Conservation (phyloP, 2,329 filamentous ascomycete genomes). For the Neurospora sp. region DNA sequence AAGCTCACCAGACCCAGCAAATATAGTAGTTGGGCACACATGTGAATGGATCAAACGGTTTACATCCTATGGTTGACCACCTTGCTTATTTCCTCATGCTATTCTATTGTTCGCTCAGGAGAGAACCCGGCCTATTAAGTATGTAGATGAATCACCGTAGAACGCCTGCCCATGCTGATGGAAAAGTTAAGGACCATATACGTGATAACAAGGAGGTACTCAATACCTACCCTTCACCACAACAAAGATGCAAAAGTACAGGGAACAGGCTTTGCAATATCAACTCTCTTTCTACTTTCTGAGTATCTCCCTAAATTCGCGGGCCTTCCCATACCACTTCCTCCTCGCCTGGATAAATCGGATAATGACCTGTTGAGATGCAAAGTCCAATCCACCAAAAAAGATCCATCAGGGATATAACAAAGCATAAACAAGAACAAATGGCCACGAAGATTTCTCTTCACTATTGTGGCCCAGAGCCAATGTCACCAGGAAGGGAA, state of each 20-base stretch:
- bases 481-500: neutral
- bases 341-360: neutral
- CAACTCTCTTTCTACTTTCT: neutral
- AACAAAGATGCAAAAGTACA: neutral
- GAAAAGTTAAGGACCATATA: neutral
- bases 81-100: neutral
- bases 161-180: neutral
- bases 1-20: neutral
- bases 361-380: neutral
- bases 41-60: neutral
- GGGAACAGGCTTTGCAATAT: neutral
- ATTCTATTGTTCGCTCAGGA: neutral
- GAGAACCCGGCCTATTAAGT: neutral
- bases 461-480: neutral
- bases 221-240: neutral
- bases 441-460: constrained; percentile 4
- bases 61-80: neutral
- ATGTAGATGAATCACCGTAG: neutral
- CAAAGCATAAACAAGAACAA: constrained; percentile 4
- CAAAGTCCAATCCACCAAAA: neutral
- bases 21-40: neutral
- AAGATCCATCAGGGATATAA: neutral
- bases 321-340: neutral
- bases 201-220: neutral
- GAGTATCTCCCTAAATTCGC: neutral